phyloP scores from a whole-genome alignment of 164 flowering plant genomes.

The Dillenia suffruticosa region DNA sequence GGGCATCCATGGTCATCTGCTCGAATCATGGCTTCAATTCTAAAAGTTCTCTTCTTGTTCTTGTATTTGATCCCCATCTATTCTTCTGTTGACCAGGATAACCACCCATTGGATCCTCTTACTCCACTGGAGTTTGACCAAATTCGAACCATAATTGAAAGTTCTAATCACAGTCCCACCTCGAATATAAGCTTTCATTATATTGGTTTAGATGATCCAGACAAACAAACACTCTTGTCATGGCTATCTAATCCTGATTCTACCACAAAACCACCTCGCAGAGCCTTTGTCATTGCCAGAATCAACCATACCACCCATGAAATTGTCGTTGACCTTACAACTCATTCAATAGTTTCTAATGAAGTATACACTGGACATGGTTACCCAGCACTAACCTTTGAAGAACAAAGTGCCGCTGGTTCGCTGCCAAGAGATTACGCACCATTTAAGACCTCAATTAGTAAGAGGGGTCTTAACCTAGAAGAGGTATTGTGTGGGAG shows the following conservation, averaged over 20 bases:
- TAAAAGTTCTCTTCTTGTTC: not conserved
- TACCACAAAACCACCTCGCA: conserved; percentile 29
- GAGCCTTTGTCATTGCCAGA: conserved; percentile 38
- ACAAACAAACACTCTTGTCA: conserved; percentile 24
- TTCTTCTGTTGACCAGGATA: not conserved
- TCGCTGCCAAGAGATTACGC: conserved; percentile 21
- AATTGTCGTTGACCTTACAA: conserved; percentile 36
- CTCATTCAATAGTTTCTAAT: conserved; percentile 19
- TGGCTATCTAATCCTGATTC: conserved; percentile 18
- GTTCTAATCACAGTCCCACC: conserved; percentile 5
- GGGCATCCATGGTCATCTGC: no score
- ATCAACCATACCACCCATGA: conserved; percentile 25
- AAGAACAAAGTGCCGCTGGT: conserved; percentile 31
- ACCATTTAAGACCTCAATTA: conserved; percentile 31
- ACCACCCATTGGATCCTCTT: conserved; percentile 40
- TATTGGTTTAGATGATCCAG: conserved; percentile 37
- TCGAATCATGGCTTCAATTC: no score
- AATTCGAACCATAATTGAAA: conserved; percentile 18
- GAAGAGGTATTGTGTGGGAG: conserved; percentile 32
- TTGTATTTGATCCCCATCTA: not conserved
- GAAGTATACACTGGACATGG: conserved; percentile 30
- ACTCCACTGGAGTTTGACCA: conserved; percentile 25
- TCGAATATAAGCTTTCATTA: conserved; percentile 31
- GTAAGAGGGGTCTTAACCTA: conserved; percentile 38
- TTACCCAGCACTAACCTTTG: conserved; percentile 36